Evolutionary conservation across 148 eudicot species (phyloP).

Genomic region (Rhododendron kiyosumense): DNA sequence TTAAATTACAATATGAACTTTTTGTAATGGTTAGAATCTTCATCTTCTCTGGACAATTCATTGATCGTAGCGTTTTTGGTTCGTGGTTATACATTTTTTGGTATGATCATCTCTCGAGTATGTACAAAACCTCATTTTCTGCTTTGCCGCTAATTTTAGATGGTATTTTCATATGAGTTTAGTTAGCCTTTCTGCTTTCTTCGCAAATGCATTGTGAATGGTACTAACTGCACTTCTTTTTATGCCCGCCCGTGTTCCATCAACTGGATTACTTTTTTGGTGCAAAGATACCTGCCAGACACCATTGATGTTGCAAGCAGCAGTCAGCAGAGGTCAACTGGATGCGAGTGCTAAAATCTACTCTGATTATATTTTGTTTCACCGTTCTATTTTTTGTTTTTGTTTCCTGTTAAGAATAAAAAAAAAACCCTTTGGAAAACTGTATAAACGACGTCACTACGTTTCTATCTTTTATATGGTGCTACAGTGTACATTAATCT

Average conservation of each 20-base stretch:
- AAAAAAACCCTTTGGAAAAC: not conserved
- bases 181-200: not conserved
- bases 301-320: conserved; percentile 76
- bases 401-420: not conserved
- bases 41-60: not conserved
- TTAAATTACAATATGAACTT: not conserved
- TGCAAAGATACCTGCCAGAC: conserved; percentile 78
- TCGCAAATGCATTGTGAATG: not conserved
- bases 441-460: not conserved
- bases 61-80: not conserved
- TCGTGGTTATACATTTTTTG: not conserved
- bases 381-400: not conserved
- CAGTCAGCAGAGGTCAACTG: conserved; percentile 66
- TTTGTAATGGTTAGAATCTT: not conserved
- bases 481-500: not conserved
- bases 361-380: not conserved
- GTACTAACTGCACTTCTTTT: conserved; percentile 4
- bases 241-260: not conserved
- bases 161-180: not conserved
- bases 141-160: not conserved
- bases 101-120: not conserved
- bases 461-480: not conserved
- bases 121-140: not conserved
- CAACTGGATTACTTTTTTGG: not conserved
- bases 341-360: conserved; percentile 57